Evolutionary conservation across 2,329 filamentous ascomycete species (phyloP), one percentile per base, ranked within the genome.

Genomic region (Claviceps fusiformis): DNA sequence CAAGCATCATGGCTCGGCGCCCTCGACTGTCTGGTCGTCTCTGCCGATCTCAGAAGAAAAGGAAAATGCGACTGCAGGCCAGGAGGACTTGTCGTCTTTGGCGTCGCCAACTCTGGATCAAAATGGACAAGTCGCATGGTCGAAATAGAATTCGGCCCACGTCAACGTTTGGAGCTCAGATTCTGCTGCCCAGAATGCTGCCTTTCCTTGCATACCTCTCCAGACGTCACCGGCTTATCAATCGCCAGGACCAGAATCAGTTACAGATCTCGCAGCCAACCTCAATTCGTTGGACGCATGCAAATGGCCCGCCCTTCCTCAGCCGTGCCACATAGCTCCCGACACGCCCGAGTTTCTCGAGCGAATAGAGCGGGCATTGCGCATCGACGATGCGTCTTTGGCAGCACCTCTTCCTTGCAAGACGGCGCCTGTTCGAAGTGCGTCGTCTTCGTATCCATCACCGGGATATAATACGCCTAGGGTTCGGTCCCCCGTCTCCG

Each of bases 391-490:
- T 19, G 31, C 8, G 41, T 49, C 13, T 13, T 15, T 41, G 5
- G 15, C 50, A 15, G 24, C 46, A 8, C 41, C 54, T 17, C 33
- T 31, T 39, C n/a, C 48, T 43, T 50, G 55, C 19, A 52, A 37
- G 33, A 31, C 37, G 10, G 47, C 27, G 24, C 56, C 54, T 19
- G 54, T 53, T 37, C 62, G 65, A n/a, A 67, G 62, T 51, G 55
- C 59, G 4, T 70, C 67, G n/a, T 70, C 67, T 11, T 62, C 63
- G 1, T 70, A 70, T 44, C 64, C 62, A 15, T 62, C 63, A 11
- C 55, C 61, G 2, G 59, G 59, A 1, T 55, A 61, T n/a, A 55
- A 46, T 9, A 61, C 61, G 5, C 58, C 56, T 11, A 55, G 60
- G 19, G 33, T 63, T 1, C 62, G 63, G 37, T 70, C 69, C n/a